A percentile compares a stretch with the other conserved stretches of the same genome.
These are phyloP conservation scores for Maudiozyma serrabonitensis DNA, from an alignment of 805 yeast genomes.

Conservation along the genomic window DNA sequence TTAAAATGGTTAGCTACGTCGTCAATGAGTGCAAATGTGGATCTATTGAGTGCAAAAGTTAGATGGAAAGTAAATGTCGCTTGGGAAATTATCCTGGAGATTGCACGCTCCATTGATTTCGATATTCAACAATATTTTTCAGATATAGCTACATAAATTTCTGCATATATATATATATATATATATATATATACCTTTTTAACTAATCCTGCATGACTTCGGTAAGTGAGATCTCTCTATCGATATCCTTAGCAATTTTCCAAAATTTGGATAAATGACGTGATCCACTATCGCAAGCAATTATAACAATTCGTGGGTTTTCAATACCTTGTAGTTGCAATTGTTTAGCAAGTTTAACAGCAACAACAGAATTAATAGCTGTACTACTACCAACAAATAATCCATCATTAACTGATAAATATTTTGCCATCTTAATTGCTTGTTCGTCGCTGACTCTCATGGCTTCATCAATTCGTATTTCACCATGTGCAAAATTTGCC, in stretches of 20 bases:
- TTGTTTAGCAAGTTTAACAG: constrained; percentile 46
- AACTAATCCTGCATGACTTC: constrained; percentile 21
- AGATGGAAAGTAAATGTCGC: constrained; percentile 73
- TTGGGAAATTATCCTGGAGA: constrained; percentile 51
- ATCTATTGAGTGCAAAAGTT: constrained; percentile 54
- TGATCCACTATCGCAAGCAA: constrained; percentile 88
- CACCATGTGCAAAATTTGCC: constrained; percentile 66
- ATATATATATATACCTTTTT: too few species aligned
- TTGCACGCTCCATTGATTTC: constrained; percentile 57
- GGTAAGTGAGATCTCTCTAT: constrained; percentile 26
- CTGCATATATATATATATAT: constrained; percentile 5
- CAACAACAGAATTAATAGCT: constrained; percentile 92
- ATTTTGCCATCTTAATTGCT: constrained; percentile 84
- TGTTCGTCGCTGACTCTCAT: constrained; percentile 69
- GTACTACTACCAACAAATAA: constrained; percentile 85
- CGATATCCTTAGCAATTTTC: constrained; percentile 49
- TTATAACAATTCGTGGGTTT: constrained; percentile 65
- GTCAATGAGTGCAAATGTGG: constrained; percentile 35
- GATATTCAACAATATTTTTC: constrained; percentile 53
- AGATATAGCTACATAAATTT: constrained; percentile 5
- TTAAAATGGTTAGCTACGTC: constrained; percentile 38
- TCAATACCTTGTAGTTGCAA: constrained; percentile 27
- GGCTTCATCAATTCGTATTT: constrained; percentile 63
- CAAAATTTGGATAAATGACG: constrained; percentile 90
- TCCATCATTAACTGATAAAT: constrained; percentile 73